Conservation (phyloP, 495 filamentous ascomycete species). For the Lasiosphaeris hirsuta region DNA sequence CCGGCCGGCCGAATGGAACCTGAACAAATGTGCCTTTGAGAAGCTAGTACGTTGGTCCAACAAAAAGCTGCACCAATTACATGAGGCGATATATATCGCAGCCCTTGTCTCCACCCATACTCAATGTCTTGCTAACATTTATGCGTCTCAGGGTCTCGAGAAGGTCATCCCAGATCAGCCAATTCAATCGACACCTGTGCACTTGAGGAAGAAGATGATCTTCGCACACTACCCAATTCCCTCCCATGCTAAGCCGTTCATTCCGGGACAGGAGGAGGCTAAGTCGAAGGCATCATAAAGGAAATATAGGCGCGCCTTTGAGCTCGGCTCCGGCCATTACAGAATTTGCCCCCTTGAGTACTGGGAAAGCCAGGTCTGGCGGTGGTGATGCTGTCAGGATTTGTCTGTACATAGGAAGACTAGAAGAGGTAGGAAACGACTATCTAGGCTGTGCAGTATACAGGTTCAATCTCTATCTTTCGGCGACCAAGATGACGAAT, state of each 20-base stretch:
- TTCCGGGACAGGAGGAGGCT: background rate
- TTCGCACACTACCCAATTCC: slow-evolving; percentile 57
- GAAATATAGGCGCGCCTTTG: background rate
- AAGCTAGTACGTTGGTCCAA: slow-evolving; percentile 69
- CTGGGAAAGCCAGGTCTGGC: no score
- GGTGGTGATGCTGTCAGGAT: no score
- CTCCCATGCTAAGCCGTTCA: slow-evolving; percentile 37
- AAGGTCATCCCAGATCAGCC: slow-evolving; percentile 87
- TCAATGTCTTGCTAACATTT: background rate
- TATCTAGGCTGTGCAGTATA: no score
- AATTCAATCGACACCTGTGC: slow-evolving; percentile 72
- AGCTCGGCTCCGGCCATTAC: no score
- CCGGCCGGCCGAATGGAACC: slow-evolving; percentile 68
- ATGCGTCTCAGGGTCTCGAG: slow-evolving; percentile 65
- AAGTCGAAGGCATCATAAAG: slow-evolving; percentile 1
- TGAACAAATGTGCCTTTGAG: slow-evolving; percentile 92
- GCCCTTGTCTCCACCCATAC: no score
- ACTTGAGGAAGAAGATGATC: slow-evolving; percentile 74
- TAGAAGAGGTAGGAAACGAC: no score
- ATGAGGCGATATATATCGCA: no score
- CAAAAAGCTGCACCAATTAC: background rate
- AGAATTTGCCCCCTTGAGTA: no score
- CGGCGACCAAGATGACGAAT: no score
- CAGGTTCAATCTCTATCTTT: no score
- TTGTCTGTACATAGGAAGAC: no score